phyloP scores from a whole-genome alignment of 352 stramenopile genomes.

The Phytophthora citrophthora region DNA sequence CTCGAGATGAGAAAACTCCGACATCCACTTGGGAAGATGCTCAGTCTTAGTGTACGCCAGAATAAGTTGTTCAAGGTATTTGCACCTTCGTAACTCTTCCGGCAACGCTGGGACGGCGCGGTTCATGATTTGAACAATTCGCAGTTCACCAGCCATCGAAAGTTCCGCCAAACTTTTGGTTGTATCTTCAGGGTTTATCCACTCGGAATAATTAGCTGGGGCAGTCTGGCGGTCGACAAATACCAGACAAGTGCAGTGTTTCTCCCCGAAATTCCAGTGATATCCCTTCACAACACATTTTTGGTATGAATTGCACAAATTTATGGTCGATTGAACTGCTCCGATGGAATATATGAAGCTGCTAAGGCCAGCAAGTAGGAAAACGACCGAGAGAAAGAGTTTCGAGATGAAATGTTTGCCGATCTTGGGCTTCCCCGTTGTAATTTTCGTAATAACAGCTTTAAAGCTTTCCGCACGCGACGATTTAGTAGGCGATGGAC shows the following conservation, averaged over 20 bases:
- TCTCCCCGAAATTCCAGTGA: constrained; percentile 44
- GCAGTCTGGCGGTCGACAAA: constrained; percentile 44
- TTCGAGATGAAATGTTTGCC: constrained; percentile 25
- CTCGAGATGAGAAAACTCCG: constrained; percentile 40
- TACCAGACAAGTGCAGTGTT: constrained; percentile 44
- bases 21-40: constrained; percentile 27
- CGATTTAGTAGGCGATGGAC: neutral
- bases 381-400: constrained; percentile 41
- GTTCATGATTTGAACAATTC: constrained; percentile 60
- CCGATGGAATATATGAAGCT: constrained; percentile 42
- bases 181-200: constrained; percentile 44
- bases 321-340: constrained; percentile 32
- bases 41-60: constrained; percentile 49
- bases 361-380: constrained; percentile 28
- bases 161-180: constrained; percentile 35
- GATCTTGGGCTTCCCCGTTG: constrained; percentile 10
- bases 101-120: constrained; percentile 43
- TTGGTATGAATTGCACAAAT: constrained; percentile 37
- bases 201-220: constrained; percentile 44
- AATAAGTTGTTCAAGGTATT: constrained; percentile 44
- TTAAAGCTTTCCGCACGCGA: constrained; percentile 8
- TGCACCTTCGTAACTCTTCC: constrained; percentile 37
- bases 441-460: constrained; percentile 10
- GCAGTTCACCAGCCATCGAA: constrained; percentile 42
- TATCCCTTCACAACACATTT: constrained; percentile 50